Conservation (phyloP, 192 early-diverging fungal genomes). For the Lobosporangium transversale region DNA sequence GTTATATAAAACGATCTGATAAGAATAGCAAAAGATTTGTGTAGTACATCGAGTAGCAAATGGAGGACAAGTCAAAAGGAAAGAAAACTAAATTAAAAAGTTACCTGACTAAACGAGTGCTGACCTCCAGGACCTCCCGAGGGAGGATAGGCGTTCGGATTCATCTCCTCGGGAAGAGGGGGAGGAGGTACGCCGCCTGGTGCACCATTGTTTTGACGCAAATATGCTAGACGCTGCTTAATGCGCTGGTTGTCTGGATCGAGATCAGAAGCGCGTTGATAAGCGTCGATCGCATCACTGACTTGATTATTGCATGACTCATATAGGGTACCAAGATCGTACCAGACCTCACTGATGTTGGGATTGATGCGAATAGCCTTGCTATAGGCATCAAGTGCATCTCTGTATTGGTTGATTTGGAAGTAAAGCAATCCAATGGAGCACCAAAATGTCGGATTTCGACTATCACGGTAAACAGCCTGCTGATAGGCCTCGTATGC, state of each 20-base stretch:
- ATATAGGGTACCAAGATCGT: conserved; percentile 95
- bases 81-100: not conserved
- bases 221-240: conserved; percentile 75
- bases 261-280: conserved; percentile 90
- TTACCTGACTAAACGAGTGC: conserved; percentile 45
- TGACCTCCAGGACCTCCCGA: conserved; percentile 22
- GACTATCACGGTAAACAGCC: conserved; percentile 92
- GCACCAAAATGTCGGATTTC: conserved; percentile 98
- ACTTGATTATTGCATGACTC: conserved; percentile 98
- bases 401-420: conserved; percentile 94
- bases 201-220: conserved; percentile 43
- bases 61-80: not conserved
- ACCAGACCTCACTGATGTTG: conserved; percentile 97
- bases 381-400: conserved; percentile 97
- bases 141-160: conserved; percentile 26
- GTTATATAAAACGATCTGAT: not conserved
- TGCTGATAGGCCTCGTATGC: conserved; percentile 99
- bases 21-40: too few relatives aligned
- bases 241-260: conserved; percentile 91
- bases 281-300: conserved; percentile 96
- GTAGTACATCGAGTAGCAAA: too few relatives aligned
- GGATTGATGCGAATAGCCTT: conserved; percentile 94
- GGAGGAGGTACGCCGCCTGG: conserved; percentile 34
- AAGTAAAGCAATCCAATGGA: conserved; percentile 98
- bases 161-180: conserved; percentile 44